Conservation (phyloP, 257 asterid species). For the Anisodus tanguticus region DNA sequence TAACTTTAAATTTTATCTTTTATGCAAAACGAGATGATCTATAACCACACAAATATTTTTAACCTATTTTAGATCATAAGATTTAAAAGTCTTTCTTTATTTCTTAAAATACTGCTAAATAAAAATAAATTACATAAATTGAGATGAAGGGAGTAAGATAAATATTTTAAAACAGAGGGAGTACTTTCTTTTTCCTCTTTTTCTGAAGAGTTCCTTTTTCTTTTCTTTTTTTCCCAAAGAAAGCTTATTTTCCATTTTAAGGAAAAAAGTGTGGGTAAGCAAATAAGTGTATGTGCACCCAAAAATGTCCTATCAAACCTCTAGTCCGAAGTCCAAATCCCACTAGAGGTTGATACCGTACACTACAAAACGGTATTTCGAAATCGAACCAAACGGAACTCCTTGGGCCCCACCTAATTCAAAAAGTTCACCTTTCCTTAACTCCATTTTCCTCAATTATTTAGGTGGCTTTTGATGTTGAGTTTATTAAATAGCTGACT, state of each 20-base stretch:
- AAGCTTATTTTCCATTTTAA: neutral
- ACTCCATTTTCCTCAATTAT: neutral
- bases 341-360: neutral
- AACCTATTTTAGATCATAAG: too few species aligned
- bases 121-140: too few species aligned
- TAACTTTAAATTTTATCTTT: too few species aligned
- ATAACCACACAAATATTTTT: too few species aligned
- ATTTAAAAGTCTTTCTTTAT: too few species aligned
- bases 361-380: constrained; percentile 23
- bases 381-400: constrained; percentile 27
- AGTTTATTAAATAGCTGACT: too few species aligned
- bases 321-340: neutral
- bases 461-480: neutral
- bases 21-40: too few species aligned
- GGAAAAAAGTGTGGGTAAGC: neutral
- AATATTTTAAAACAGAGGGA: too few species aligned
- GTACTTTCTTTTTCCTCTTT: neutral
- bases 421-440: neutral
- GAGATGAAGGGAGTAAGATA: too few species aligned
- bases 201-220: too few species aligned
- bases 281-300: neutral
- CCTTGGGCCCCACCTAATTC: constrained; percentile 21
- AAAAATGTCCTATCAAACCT: neutral
- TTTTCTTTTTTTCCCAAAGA: too few species aligned
- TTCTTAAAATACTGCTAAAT: too few species aligned